Conservation (phyloP, 2,329 filamentous ascomycete species). For the Diaporthe sp. region DNA sequence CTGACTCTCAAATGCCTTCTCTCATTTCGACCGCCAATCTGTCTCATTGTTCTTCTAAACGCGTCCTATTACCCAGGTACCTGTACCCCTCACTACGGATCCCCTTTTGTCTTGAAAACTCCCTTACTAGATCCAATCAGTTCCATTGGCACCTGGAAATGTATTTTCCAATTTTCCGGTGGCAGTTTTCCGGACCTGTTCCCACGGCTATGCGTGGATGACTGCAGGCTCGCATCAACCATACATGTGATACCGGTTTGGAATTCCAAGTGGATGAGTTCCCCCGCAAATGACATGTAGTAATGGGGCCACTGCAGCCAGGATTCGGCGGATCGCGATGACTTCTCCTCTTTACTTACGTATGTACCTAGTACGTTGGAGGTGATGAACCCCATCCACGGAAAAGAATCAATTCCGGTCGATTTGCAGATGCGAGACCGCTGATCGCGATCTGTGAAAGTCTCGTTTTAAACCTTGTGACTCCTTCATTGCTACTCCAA, state of each 20-base stretch:
- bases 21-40: not conserved
- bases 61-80: not conserved
- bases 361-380: not conserved
- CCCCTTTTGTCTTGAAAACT: not conserved
- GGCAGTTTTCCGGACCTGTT: not conserved
- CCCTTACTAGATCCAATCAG: not conserved
- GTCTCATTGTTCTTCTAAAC: not conserved
- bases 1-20: not conserved
- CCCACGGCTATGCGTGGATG: not conserved
- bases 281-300: slow-evolving; percentile 2
- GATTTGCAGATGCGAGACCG: not conserved
- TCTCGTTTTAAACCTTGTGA: not conserved
- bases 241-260: not conserved
- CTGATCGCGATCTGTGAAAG: not conserved
- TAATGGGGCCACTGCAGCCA: not conserved
- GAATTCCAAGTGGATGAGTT: not conserved
- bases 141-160: not conserved
- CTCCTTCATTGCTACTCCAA: not conserved
- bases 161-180: not conserved
- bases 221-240: not conserved
- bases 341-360: not conserved
- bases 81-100: not conserved
- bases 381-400: not conserved
- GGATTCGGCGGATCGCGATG: not conserved
- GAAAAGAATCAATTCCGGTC: not conserved